Base-by-base conservation (phyloP, 2,329 filamentous ascomycete species). In the Claviceps sp. region DNA sequence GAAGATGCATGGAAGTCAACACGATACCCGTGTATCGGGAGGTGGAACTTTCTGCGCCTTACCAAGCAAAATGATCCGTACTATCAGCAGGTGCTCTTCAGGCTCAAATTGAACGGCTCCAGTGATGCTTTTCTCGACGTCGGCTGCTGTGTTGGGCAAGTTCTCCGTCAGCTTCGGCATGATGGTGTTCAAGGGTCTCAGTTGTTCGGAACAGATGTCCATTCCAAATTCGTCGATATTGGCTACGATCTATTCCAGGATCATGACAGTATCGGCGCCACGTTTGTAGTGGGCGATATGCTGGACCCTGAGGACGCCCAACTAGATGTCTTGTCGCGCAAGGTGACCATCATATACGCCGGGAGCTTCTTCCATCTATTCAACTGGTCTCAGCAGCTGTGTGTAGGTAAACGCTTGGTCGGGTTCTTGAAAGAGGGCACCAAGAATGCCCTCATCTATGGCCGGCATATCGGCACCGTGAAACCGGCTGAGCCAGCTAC, bases 221-320 rank as follows among this genome's bases (percentile, higher is more conserved):
- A 73, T 44, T 57, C 67, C 20, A 66, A 65, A n/a, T 77, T 81
- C 56, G 69, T 81, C 50, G 70, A 78, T 11, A 62, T 78, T n/a
- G 79, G 79, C 30, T 81, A 82, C 61, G 78, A 83, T 51, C 69
- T 86, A 20, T 86, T 85, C 65, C 71, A 73, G 46, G 83, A 85
- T 55, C 70, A 72, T 26, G 60, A 66, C n/a, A 68, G 52, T 37
- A 63, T 80, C 5, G 66, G 66, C 20, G 69, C 70, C 2, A 67
- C 66, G 1, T 79, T 81, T 55, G 63, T 81, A 34, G 59, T 69
- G 3, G 77, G 74, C 20, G 73, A 81, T 54, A 63, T 79, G 54
- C 61, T 78, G 9, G 66, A 71, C 50, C 67, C 66, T 6, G 63
- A 65, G 13, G 68, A 73, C 51, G 56, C 55, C 16, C 61, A 61